Evolutionary conservation across 148 eudicot species (phyloP).

Genomic region (Diospyros kaki): DNA sequence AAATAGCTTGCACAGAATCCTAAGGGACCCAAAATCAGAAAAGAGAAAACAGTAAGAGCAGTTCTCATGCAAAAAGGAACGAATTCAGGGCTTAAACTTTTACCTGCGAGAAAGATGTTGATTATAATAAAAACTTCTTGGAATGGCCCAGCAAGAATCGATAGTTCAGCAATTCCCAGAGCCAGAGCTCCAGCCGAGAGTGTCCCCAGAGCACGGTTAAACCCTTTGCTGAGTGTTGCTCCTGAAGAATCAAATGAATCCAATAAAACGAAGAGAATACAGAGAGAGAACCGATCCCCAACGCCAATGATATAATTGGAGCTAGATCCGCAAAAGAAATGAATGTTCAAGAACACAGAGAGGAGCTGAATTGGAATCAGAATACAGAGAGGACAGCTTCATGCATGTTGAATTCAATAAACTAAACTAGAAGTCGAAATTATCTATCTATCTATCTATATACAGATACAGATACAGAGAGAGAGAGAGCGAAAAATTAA

Average conservation of each 20-base stretch:
- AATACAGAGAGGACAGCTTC: background rate
- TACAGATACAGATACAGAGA: no score
- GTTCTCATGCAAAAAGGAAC: background rate
- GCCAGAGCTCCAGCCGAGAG: constrained; percentile 58
- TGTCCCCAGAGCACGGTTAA: constrained; percentile 66
- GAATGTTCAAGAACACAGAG: background rate
- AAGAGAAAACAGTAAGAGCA: background rate
- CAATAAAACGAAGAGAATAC: constrained; percentile 7
- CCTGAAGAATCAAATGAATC: constrained; percentile 26
- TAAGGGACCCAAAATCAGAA: constrained; percentile 10
- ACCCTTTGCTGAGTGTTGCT: constrained; percentile 63
- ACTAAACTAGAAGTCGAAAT: background rate
- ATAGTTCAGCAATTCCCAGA: constrained; percentile 48
- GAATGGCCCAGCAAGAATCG: constrained; percentile 31
- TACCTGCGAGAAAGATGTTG: constrained; percentile 65
- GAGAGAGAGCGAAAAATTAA: no score
- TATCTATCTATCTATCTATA: no score
- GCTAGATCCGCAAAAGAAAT: background rate
- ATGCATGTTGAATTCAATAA: background rate
- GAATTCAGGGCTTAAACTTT: background rate
- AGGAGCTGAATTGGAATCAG: background rate
- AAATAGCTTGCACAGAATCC: constrained; percentile 52
- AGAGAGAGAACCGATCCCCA: background rate
- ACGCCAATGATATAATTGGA: background rate
- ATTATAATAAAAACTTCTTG: constrained; percentile 47